A percentile compares a stretch with the other conserved stretches of the same genome.
Conservation (phyloP, 2,329 filamentous ascomycete species). For the Xylariaceae sp. region DNA sequence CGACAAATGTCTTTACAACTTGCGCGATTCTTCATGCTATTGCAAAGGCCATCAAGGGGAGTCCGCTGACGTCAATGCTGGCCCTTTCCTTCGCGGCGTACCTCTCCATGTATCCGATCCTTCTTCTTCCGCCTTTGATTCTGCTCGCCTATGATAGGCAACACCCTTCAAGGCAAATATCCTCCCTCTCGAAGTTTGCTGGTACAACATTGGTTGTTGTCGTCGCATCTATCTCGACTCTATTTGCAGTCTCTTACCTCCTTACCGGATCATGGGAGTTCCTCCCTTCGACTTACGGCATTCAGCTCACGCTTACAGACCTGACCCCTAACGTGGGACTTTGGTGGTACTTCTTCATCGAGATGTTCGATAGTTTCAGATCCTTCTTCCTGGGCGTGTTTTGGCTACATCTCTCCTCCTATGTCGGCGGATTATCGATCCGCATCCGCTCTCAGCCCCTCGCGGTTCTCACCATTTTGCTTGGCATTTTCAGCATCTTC, state of each 20-base stretch:
- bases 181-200: constrained; percentile 47
- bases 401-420: constrained; percentile 89
- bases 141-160: constrained; percentile 73
- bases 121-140: constrained; percentile 77
- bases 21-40: constrained; percentile 82
- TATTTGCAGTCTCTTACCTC: constrained; percentile 67
- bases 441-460: constrained; percentile 81
- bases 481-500: constrained; percentile 90
- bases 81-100: constrained; percentile 84
- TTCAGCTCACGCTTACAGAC: constrained; percentile 85
- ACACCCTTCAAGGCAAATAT: constrained; percentile 30
- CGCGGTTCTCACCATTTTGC: constrained; percentile 74
- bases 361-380: constrained; percentile 98
- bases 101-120: constrained; percentile 82
- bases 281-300: constrained; percentile 81
- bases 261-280: constrained; percentile 86
- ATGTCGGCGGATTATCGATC: constrained; percentile 79
- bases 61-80: constrained; percentile 70
- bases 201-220: constrained; percentile 50
- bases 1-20: constrained; percentile 83
- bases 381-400: constrained; percentile 97
- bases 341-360: constrained; percentile 99
- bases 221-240: constrained; percentile 47
- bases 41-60: constrained; percentile 70
- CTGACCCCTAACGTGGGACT: constrained; percentile 91